Base-by-base conservation (phyloP, 192 early-diverging fungal species). In the Allomyces javanicus region DNA sequence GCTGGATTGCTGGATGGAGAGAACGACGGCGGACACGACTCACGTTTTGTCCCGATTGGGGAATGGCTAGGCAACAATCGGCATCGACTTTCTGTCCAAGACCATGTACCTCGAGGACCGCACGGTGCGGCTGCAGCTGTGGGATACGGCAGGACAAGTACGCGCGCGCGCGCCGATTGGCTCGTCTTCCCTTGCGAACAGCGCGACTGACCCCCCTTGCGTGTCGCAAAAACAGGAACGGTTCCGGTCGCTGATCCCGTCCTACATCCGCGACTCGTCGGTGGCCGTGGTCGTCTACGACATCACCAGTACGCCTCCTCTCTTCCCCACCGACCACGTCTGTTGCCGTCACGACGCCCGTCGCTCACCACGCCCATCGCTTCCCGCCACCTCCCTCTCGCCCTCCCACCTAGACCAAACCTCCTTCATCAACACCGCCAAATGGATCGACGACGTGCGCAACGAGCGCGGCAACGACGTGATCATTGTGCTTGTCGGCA, bases 361-460 rank as follows among this genome's bases (percentile, higher is more conserved):
- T 25, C 43, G 63, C 26, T 23, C 26, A 26, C 21, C 44, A 43
- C 43, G 24, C 21, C 3, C 61, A 25, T n/a, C 19, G 17, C 19
- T 25, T 27, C 33, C 33, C 33, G 0, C 7, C 33, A 0, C 33
- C 33, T 7, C 33, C 26, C 40, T 61, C 5, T 62, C 19, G 22
- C 66, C 4, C 22, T 12, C 10, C n/a, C 62, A 44, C 25, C 66
- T 74, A 94, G 90, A 91, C 80, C 86, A 92, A 61, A 90, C 88
- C 72, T 96, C 94, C 12, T 99, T 99, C 79, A 79, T 85, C 72
- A 94, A 96, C 79, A 96, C 94, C 21, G 79, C 87, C 61, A 97
- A 96, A 73, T 99, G 96, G 96, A 90, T 99, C 65, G 96, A 99
- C 67, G 93, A 97, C 78, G 94, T 99, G 25, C 87, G 94, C 17